phyloP scores from a whole-genome alignment of 2,329 filamentous ascomycete species.

The Colletotrichum liaoningense region DNA sequence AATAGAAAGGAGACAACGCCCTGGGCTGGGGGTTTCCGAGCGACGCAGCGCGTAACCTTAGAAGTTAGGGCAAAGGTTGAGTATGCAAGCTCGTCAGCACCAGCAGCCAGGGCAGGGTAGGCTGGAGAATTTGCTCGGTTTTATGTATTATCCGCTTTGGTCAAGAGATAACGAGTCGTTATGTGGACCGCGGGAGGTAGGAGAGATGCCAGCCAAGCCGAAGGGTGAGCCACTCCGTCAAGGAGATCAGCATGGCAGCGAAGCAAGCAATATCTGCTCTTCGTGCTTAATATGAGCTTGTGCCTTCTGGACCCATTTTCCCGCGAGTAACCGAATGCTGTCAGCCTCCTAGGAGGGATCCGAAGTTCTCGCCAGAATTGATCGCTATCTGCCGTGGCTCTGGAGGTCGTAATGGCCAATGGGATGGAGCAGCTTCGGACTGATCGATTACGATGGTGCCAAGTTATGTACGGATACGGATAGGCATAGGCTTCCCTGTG shows the following conservation, averaged over 20 bases:
- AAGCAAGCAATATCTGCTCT: slow-evolving; percentile 15
- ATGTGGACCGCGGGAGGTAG: slow-evolving; percentile 2
- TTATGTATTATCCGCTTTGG: background rate
- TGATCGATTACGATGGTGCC: background rate
- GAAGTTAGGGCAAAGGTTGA: background rate
- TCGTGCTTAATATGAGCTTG: slow-evolving; percentile 12
- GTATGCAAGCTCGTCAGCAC: background rate
- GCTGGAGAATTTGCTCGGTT: slow-evolving; percentile 11
- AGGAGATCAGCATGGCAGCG: slow-evolving; percentile 7
- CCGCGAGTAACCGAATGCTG: background rate
- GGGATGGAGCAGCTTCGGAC: background rate
- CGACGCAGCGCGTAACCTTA: background rate
- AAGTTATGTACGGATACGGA: background rate
- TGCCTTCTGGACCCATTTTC: background rate
- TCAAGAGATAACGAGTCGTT: slow-evolving; percentile 22
- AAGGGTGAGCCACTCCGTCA: background rate
- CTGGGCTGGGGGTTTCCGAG: slow-evolving; percentile 1
- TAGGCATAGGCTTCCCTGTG: background rate
- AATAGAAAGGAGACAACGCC: background rate
- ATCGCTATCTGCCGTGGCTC: background rate
- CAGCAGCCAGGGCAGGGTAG: background rate
- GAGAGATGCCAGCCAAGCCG: background rate
- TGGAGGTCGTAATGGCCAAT: background rate
- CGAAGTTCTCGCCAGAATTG: background rate
- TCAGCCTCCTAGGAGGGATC: slow-evolving; percentile 13